Base-by-base conservation (phyloP, 495 filamentous ascomycete genomes). In the Lasiosphaeria miniovina region DNA sequence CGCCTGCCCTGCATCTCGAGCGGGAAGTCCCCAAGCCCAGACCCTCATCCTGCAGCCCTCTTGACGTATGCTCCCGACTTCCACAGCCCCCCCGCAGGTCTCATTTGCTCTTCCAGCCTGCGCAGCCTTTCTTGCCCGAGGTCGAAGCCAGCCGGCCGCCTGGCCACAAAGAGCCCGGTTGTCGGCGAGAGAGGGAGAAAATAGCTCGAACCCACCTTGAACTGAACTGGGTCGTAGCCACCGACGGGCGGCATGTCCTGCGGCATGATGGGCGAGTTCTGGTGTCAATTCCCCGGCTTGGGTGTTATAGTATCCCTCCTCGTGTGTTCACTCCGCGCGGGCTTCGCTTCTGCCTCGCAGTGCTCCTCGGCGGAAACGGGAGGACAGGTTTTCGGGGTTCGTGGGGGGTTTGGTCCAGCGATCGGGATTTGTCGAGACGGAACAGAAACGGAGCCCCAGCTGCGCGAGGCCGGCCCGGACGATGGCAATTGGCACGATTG, bases 161-260 rank as follows among this genome's bases (percentile, higher is more conserved):
- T 10, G 36, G 43, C 4, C 7, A 45, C 45, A 9, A 17, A 50
- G 33, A 33, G 48, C 24, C 24, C 24, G 2, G 2, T 24, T 24
- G 24, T 24, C 24, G 24, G 24, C 24, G 8, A 48, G 55, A 32
- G 4, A 15, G 58, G 9, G n/a, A 35, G 36, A 57, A 51, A 11
- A 36, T n/a, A 36, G 54, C 43, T 46, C 65, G 54, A 60, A 75
- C 80, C 64, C 74, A 92, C 90, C 85, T 96, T 96, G 82, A 96
- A 98, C 76, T 98, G 94, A 54, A 98, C 86, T 65, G 91, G 88
- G 68, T 84, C 88, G 74, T 98, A 98, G 82, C 94, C 94, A 79
- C 94, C 94, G 68, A 73, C 68, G 62, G 94, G 94, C 76, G 94
- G 94, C 80, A 98, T 89, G 85, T 98, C 94, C 84, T 89, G 86